Evolutionary conservation across 2,329 filamentous ascomycete genomes (phyloP).

Genomic region (Penicillium sp.): DNA sequence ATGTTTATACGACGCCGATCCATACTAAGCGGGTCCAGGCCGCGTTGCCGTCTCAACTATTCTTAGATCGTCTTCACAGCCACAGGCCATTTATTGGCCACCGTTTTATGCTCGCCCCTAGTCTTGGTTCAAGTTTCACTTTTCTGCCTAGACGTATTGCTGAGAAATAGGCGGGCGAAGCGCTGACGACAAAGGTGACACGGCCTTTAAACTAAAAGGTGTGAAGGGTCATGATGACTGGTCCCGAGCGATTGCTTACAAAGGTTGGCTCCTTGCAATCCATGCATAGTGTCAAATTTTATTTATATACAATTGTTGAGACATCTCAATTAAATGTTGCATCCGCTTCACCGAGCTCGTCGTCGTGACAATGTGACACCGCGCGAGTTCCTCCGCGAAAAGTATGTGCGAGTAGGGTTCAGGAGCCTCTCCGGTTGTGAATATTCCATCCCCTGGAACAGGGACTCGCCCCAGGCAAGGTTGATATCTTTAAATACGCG

Average conservation of each 20-base stretch:
- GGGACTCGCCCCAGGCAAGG: conserved; percentile 33
- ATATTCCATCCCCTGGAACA: conserved; percentile 29
- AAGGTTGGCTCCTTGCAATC: not conserved
- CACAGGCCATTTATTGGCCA: not conserved
- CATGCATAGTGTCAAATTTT: not conserved
- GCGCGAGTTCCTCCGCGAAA: conserved; percentile 9
- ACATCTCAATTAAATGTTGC: not conserved
- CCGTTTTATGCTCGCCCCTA: not conserved
- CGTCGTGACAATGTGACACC: conserved; percentile 2
- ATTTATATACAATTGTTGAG: not conserved
- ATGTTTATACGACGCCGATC: conserved; percentile 17
- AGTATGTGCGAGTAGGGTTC: conserved; percentile 20
- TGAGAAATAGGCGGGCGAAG: not conserved
- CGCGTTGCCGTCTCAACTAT: conserved; percentile 32
- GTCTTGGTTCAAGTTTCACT: not conserved
- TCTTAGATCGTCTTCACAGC: conserved; percentile 22
- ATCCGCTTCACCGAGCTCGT: not conserved
- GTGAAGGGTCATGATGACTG: not conserved
- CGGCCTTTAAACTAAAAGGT: not conserved
- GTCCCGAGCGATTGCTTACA: too few relatives aligned
- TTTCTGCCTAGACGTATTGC: not conserved
- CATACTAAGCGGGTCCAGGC: conserved; percentile 21
- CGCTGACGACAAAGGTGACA: not conserved
- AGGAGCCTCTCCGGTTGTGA: conserved; percentile 22
- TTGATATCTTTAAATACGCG: conserved; percentile 35